Evolutionary conservation across 768 basidiomycete species (phyloP).

Genomic region (Pulveroboletus sp.): DNA sequence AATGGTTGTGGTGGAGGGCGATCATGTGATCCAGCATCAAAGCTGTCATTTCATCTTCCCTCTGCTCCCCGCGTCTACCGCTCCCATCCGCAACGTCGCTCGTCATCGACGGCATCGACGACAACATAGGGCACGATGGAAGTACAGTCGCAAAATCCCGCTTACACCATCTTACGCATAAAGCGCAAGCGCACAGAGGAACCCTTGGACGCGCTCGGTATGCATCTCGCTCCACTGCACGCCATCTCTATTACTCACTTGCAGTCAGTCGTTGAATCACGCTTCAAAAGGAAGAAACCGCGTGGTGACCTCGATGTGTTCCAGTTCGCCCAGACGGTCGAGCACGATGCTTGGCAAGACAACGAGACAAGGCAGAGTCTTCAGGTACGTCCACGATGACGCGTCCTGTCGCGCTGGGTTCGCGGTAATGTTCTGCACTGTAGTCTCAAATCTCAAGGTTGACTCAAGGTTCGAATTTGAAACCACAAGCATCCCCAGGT

Average conservation of each 20-base stretch:
- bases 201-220: conserved; percentile 78
- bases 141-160: conserved; percentile 27
- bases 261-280: conserved; percentile 59
- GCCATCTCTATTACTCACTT: conserved; percentile 13
- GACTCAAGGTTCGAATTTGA: conserved; percentile 36
- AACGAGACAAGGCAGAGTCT: conserved; percentile 53
- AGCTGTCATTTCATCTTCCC: not conserved
- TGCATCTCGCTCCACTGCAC: conserved; percentile 20
- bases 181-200: conserved; percentile 83
- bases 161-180: conserved; percentile 75
- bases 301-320: conserved; percentile 59
- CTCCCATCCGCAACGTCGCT: not conserved
- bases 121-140: conserved; percentile 17
- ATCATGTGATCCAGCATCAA: conserved; percentile 10
- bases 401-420: not conserved
- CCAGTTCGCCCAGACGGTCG: conserved; percentile 79
- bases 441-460: conserved; percentile 60
- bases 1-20: not conserved
- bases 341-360: conserved; percentile 66
- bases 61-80: conserved; percentile 1
- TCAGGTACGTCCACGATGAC: conserved; percentile 45
- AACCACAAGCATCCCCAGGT: conserved; percentile 13
- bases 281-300: conserved; percentile 59
- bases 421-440: not conserved
- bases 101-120: not conserved